Base-by-base conservation (phyloP, 2,329 filamentous ascomycete genomes). In the Colletotrichum sp. region DNA sequence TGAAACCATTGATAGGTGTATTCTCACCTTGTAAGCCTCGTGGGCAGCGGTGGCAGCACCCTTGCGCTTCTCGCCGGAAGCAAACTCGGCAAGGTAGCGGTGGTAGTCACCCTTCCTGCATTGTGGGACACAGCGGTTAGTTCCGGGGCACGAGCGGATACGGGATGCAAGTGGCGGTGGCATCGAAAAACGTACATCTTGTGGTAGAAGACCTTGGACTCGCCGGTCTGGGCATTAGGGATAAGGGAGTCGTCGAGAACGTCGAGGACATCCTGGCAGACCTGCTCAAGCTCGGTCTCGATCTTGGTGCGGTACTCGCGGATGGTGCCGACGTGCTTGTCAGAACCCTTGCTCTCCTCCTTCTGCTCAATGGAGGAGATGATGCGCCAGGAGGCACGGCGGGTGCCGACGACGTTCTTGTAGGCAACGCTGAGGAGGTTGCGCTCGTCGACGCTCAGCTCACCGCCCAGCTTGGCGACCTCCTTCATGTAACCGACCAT, bases 401-500 rank as follows among this genome's bases (percentile, higher is more conserved):
- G 94, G 85, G 97, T 98, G 84, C 97, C 96, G 84, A 99, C 95
- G 78, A 99, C 97, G 89, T 99, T 99, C 95, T 99, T 99, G 94
- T 99, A 99, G 86, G 96, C 96, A 84, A 99, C 97, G 80, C 95
- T 98, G 81, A 99, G 94, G 80, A 99, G 95, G 90, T 99, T 99
- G 88, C 96, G 95, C 93, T 99, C 97, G 88, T 99, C 96, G 83
- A 99, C 96, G 80, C 93, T 94, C 84, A 96, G 93, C 88, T 96
- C 95, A 83, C 92, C 91, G 81, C 91, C 92, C 82, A 93, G 87
- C 90, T 98, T 98, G 88, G 96, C 96, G 84, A 99, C 96, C 94
- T 98, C 96, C 95, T 99, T 99, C 97, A 99, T 99, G 91, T 96
- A 98, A 86, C 93, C 96, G 83, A 99, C 96, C 96, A 99, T 99